phyloP scores from a whole-genome alignment of 1,284 basidiomycete species.

The Cryptococcus sp. region DNA sequence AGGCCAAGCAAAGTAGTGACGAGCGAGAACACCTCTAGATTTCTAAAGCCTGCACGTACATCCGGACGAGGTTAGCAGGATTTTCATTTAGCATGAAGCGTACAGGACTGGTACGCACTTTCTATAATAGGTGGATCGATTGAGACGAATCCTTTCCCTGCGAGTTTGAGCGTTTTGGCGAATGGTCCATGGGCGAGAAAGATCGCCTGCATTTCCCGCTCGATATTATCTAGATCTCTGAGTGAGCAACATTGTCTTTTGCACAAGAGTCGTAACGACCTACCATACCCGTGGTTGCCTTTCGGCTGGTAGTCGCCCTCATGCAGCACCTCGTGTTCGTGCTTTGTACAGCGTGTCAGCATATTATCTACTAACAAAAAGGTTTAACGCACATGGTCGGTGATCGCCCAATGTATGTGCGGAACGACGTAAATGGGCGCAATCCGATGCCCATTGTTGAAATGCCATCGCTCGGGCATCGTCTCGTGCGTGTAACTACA shows the following conservation, averaged over 20 bases:
- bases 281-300: conserved; percentile 60
- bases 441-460: conserved; percentile 68
- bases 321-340: conserved; percentile 54
- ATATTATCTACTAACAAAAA: background rate
- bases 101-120: conserved; percentile 23
- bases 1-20: conserved; percentile 73
- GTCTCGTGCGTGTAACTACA: conserved; percentile 67
- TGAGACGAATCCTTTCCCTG: conserved; percentile 27
- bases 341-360: conserved; percentile 9
- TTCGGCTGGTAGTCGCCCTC: conserved; percentile 65
- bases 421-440: conserved; percentile 86
- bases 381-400: conserved; percentile 54
- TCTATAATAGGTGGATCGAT: conserved; percentile 71
- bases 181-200: conserved; percentile 89
- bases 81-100: background rate
- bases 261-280: conserved; percentile 42
- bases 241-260: background rate
- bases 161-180: conserved; percentile 65
- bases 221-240: conserved; percentile 63
- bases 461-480: conserved; percentile 80
- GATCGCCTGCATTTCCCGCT: conserved; percentile 77
- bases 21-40: conserved; percentile 81
- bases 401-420: conserved; percentile 69
- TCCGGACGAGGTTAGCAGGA: background rate
- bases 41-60: conserved; percentile 62